phyloP scores from a whole-genome alignment of 1,284 basidiomycete species.

The Mycena sp. region DNA sequence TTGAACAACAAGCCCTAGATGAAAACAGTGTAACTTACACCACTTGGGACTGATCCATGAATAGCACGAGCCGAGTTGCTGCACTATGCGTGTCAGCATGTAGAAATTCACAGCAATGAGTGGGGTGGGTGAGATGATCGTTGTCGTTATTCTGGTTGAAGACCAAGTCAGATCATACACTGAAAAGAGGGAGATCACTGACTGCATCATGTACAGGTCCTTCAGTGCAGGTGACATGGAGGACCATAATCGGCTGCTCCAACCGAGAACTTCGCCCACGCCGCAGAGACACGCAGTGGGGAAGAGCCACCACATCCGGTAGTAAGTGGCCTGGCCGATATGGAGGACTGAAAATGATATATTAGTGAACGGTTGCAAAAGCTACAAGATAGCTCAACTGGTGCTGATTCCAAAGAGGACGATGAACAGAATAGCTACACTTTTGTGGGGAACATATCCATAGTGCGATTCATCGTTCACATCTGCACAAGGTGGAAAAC shows the following conservation, averaged over 20 bases:
- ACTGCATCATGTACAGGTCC: constrained; percentile 24
- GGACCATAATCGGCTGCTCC: constrained; percentile 44
- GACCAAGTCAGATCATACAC: neutral
- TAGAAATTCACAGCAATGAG: constrained; percentile 60
- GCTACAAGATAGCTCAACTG: constrained; percentile 25
- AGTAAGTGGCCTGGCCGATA: constrained; percentile 41
- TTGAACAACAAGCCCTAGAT: neutral
- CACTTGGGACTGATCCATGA: constrained; percentile 43
- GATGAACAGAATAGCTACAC: constrained; percentile 21
- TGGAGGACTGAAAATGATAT: constrained; percentile 43
- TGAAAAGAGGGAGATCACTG: neutral
- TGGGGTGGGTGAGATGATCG: constrained; percentile 58
- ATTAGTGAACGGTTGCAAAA: neutral
- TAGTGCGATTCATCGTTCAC: constrained; percentile 17
- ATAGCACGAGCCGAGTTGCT: constrained; percentile 51
- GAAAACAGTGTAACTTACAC: constrained; percentile 32
- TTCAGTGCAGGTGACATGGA: neutral
- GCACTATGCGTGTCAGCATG: constrained; percentile 56
- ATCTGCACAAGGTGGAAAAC: no score
- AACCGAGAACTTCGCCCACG: no score
- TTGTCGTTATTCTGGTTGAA: constrained; percentile 48
- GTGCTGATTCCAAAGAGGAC: constrained; percentile 18
- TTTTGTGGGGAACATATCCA: constrained; percentile 22
- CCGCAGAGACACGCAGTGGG: no score
- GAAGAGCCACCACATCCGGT: no score